These are phyloP conservation scores for Amanita thiersii DNA, from an alignment of 768 basidiomycete species.

Conservation along the genomic window DNA sequence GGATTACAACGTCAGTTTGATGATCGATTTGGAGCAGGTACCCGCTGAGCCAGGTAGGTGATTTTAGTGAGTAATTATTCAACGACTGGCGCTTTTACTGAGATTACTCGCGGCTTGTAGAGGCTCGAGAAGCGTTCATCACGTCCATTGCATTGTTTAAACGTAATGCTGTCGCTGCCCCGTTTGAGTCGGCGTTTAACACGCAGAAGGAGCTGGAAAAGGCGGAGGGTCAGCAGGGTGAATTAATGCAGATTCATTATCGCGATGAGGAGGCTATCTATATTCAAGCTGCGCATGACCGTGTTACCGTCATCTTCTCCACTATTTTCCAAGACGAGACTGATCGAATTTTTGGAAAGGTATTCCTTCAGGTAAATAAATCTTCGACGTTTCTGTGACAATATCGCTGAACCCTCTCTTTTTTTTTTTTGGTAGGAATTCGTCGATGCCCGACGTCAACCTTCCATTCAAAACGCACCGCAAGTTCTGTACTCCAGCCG, in stretches of 20 bases:
- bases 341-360: conserved; percentile 92
- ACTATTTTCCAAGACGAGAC: conserved; percentile 97
- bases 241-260: conserved; percentile 90
- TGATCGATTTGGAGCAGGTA: conserved; percentile 80
- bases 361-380: conserved; percentile 84
- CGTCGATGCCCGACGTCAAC: conserved; percentile 92
- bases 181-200: conserved; percentile 84
- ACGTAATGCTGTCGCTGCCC: conserved; percentile 89
- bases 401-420: neutral
- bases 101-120: conserved; percentile 32
- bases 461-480: conserved; percentile 91
- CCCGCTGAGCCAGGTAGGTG: conserved; percentile 72
- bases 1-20: conserved; percentile 84
- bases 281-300: conserved; percentile 86
- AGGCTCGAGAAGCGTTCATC: conserved; percentile 72
- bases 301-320: conserved; percentile 96
- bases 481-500: conserved; percentile 94
- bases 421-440: conserved; percentile 62
- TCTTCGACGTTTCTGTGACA: neutral
- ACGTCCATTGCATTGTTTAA: conserved; percentile 80
- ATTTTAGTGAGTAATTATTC: no score
- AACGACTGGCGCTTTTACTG: no score
- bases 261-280: conserved; percentile 97
- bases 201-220: conserved; percentile 79
- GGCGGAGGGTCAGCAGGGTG: conserved; percentile 58